phyloP scores from a whole-genome alignment of 129 eudicot genomes.

The Smallanthus sonchifolius region DNA sequence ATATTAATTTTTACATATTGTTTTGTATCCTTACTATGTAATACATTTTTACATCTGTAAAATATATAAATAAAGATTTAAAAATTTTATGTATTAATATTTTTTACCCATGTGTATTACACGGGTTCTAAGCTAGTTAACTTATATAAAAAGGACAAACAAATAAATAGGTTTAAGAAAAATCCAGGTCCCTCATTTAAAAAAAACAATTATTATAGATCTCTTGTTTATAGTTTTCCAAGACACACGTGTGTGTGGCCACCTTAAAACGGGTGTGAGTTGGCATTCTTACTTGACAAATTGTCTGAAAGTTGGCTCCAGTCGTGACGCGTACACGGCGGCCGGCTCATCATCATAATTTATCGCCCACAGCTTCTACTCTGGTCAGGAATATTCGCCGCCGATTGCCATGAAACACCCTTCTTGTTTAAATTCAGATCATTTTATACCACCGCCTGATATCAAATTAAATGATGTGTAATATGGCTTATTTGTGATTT shows the following conservation, averaged over 20 bases:
- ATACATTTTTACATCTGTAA: too few species aligned
- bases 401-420: not conserved
- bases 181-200: too few species aligned
- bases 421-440: not conserved
- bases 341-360: not conserved
- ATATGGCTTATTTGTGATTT: not conserved
- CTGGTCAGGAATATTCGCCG: constrained; percentile 8
- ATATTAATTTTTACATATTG: too few species aligned
- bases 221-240: not conserved
- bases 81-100: too few species aligned
- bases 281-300: constrained; percentile 5
- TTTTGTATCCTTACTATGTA: too few species aligned
- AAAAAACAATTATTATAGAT: too few species aligned
- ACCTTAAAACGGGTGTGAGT: constrained; percentile 15
- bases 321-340: constrained; percentile 20
- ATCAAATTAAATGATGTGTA: not conserved
- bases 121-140: too few species aligned
- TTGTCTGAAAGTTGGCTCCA: constrained; percentile 10
- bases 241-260: constrained; percentile 3
- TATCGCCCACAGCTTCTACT: not conserved
- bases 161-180: too few species aligned
- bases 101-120: too few species aligned
- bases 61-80: too few species aligned
- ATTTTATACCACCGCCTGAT: not conserved
- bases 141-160: too few species aligned